Evolutionary conservation across 2,329 filamentous ascomycete species (phyloP), one percentile per base, ranked within the genome.

Genomic region (Lecanoromycetidae sp.): DNA sequence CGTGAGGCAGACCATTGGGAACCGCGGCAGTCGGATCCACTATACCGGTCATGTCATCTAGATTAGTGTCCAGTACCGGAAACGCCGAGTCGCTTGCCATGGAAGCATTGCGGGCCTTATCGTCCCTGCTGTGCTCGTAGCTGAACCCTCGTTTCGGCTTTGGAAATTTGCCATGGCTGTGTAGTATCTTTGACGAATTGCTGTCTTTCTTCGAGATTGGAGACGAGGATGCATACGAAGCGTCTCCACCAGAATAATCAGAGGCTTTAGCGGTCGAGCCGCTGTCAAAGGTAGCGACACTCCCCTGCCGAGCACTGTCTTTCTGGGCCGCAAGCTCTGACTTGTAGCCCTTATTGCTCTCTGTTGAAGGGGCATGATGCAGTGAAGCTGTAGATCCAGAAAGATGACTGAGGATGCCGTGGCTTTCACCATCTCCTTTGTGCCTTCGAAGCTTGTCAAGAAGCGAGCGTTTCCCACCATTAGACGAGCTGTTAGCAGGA

Each of bases 11-110:
- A 67, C 23, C 55, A 50, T 49, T 74, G 64, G 47, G 72, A 71
- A 53, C 69, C 64, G 55, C 72, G 17, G 53, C 48, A 15, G 75
- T 74, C 3, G 78, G 79, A 43, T 80, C 80, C 50, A 96, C 68
- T 54, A 96, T 95, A 19, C 87, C 91, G 57, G 88, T 83, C 86
- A 98, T 91, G 57, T 94, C 79, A 48, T 79, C 79, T 39, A 96
- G 74, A 60, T 96, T 84, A 2, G 86, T 93, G 62, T 96, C 90
- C 22, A 96, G 76, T 57, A 77, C 76, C 65, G 82, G 94, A 37
- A 87, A 43, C 47, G n/a, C n/a, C n/a, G 63, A 61, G 19, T 61
- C 61, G 43, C 63, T 64, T 25, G 58, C 59, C 19, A 58, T 57
- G 4, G 64, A 66, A 41, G 65, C 61, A 36, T 67, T 67, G 27